A percentile compares a stretch with the other conserved stretches of the same genome.
These are phyloP conservation scores for Stellera chamaejasme DNA, from an alignment of 345 rosid species.

Conservation along the genomic window DNA sequence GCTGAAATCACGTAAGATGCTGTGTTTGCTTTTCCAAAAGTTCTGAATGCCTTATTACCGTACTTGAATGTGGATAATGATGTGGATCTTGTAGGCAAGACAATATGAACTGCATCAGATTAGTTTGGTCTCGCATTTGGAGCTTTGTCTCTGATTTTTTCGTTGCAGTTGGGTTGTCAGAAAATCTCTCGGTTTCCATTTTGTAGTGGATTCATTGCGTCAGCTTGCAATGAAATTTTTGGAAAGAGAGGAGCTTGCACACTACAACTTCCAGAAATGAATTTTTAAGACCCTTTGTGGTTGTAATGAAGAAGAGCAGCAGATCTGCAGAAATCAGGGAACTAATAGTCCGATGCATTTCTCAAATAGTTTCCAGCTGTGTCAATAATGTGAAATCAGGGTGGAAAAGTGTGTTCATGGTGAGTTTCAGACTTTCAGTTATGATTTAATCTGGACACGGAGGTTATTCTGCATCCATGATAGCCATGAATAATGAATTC, in stretches of 20 bases:
- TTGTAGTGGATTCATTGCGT: slow-evolving; percentile 88
- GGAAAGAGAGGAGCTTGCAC: slow-evolving; percentile 89
- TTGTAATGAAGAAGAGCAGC: slow-evolving; percentile 89
- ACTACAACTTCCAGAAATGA: slow-evolving; percentile 88
- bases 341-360: slow-evolving; percentile 76
- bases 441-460: not conserved
- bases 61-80: too few species aligned
- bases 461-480: not conserved
- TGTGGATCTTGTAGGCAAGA: slow-evolving; percentile 51
- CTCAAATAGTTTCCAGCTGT: slow-evolving; percentile 91
- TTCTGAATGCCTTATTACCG: not conserved
- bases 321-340: slow-evolving; percentile 69
- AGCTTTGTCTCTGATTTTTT: slow-evolving; percentile 79
- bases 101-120: slow-evolving; percentile 88
- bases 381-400: slow-evolving; percentile 87
- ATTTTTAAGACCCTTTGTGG: slow-evolving; percentile 79
- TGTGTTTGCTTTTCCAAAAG: not conserved
- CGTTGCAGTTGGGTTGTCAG: slow-evolving; percentile 86
- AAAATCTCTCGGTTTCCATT: slow-evolving; percentile 85
- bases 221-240: slow-evolving; percentile 90
- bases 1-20: slow-evolving; percentile 83
- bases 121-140: slow-evolving; percentile 95
- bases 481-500: slow-evolving; percentile 6
- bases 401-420: slow-evolving; percentile 91
- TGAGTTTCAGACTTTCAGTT: slow-evolving; percentile 20